phyloP scores from a whole-genome alignment of 2,329 filamentous ascomycete species.

The Ceratocystis huliohia region DNA sequence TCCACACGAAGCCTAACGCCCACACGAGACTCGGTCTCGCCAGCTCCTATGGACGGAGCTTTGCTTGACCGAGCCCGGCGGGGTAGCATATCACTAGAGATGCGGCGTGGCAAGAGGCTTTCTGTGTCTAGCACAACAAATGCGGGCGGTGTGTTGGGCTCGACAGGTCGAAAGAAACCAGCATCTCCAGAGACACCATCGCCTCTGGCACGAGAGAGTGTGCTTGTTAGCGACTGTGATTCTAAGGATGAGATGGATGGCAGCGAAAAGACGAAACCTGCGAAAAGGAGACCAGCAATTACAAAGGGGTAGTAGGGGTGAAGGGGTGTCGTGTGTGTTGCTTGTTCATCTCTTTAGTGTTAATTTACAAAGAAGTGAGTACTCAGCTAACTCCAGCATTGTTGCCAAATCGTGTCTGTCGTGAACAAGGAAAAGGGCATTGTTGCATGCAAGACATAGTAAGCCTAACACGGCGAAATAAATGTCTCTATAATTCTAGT shows the following conservation, averaged over 20 bases:
- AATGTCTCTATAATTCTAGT: neutral
- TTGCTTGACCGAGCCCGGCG: conserved; percentile 22
- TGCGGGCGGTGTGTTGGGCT: neutral
- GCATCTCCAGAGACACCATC: conserved; percentile 9
- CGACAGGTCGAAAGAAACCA: conserved; percentile 12
- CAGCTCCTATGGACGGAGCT: conserved; percentile 26
- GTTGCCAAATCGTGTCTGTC: neutral
- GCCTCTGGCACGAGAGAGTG: conserved; percentile 18
- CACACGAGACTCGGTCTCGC: conserved; percentile 30
- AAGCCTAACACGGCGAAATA: neutral
- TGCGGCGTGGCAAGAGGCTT: conserved; percentile 16
- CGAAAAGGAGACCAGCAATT: conserved; percentile 5
- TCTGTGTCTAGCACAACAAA: conserved; percentile 12
- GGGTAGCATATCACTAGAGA: conserved; percentile 17
- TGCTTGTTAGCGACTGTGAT: conserved; percentile 11
- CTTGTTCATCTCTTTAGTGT: conserved; percentile 3
- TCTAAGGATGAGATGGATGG: conserved; percentile 8
- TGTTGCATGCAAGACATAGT: neutral
- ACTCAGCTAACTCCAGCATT: neutral
- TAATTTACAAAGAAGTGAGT: neutral
- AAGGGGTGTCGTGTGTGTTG: neutral
- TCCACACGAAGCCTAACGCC: conserved; percentile 41
- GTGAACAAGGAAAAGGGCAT: neutral
- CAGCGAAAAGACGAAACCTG: neutral
- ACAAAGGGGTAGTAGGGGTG: neutral